Evolutionary conservation across 1,284 basidiomycete genomes (phyloP).

Genomic region (Pseudozyma thailandica): DNA sequence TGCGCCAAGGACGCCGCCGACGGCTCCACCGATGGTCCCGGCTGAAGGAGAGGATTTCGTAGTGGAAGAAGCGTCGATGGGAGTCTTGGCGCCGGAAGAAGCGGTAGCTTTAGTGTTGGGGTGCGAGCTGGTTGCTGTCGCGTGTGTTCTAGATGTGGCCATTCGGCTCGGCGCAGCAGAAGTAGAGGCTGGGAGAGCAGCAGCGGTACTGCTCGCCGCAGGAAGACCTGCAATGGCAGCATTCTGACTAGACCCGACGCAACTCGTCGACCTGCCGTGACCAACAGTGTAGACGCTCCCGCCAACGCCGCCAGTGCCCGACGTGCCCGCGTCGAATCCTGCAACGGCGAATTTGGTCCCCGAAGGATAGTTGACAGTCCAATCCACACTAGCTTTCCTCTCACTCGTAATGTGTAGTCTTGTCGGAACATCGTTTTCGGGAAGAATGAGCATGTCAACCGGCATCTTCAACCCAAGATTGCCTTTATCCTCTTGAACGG

Average conservation of each 20-base stretch:
- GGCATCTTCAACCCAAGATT: slow-evolving; percentile 43
- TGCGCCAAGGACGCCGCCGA: slow-evolving; percentile 30
- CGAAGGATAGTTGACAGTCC: slow-evolving; percentile 42
- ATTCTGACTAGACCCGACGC: slow-evolving; percentile 11
- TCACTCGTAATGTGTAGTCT: slow-evolving; percentile 16
- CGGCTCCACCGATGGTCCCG: slow-evolving; percentile 29
- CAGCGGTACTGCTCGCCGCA: slow-evolving; percentile 24
- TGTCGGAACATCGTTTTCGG: slow-evolving; percentile 36
- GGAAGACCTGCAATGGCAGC: slow-evolving; percentile 30
- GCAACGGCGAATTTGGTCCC: slow-evolving; percentile 45
- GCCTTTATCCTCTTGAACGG: slow-evolving; percentile 40
- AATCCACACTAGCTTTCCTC: slow-evolving; percentile 23
- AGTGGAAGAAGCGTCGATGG: slow-evolving; percentile 1
- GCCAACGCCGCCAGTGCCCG: slow-evolving; percentile 43
- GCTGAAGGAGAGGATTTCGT: slow-evolving; percentile 3
- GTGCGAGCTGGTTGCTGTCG: slow-evolving; percentile 1
- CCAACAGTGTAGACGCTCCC: slow-evolving; percentile 29
- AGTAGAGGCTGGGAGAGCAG: slow-evolving; percentile 5
- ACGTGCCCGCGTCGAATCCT: slow-evolving; percentile 32
- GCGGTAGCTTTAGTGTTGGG: slow-evolving; percentile 8
- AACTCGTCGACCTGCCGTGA: slow-evolving; percentile 18
- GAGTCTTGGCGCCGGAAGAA: background rate
- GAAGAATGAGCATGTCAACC: slow-evolving; percentile 40
- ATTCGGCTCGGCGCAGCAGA: slow-evolving; percentile 16
- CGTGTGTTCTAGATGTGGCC: slow-evolving; percentile 15